Evolutionary conservation across 2,329 filamentous ascomycete genomes (phyloP).

Genomic region (Penicillium sp.): DNA sequence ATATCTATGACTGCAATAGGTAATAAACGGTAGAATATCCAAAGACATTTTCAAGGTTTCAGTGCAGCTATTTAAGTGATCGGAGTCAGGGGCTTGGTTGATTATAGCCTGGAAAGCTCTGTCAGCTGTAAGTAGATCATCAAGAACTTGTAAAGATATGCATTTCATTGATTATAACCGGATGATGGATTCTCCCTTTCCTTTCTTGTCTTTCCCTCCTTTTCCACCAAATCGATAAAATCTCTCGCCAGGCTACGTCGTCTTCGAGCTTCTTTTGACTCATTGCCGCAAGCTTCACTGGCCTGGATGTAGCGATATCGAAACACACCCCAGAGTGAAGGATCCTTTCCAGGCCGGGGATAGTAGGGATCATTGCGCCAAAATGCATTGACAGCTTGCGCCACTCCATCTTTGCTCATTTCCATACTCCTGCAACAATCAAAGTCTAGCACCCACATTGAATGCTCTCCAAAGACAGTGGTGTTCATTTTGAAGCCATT

Average conservation of each 20-base stretch:
- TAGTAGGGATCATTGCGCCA: slow-evolving; percentile 56
- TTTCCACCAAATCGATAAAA: slow-evolving; percentile 13
- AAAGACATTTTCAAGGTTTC: neutral
- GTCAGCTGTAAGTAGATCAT: too few species aligned
- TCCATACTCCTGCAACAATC: slow-evolving; percentile 42
- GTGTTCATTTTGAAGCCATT: neutral
- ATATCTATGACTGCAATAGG: too few species aligned
- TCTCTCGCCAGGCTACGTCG: slow-evolving; percentile 2
- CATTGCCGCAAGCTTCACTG: slow-evolving; percentile 3
- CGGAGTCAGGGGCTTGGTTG: too few species aligned
- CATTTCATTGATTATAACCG: neutral
- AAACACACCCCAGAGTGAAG: slow-evolving; percentile 29
- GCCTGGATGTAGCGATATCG: slow-evolving; percentile 25
- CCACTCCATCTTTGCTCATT: slow-evolving; percentile 44
- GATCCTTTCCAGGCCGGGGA: slow-evolving; percentile 40
- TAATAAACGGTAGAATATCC: neutral
- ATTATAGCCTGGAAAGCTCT: too few species aligned
- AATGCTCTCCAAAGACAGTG: slow-evolving; percentile 34
- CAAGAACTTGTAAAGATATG: too few species aligned
- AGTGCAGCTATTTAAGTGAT: too few species aligned
- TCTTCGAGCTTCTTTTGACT: neutral
- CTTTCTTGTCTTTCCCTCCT: neutral
- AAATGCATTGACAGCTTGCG: slow-evolving; percentile 47
- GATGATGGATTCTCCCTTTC: neutral
- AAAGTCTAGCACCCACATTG: slow-evolving; percentile 53